Base-by-base conservation (phyloP, 768 basidiomycete genomes). In the Macrolepiota albuminosa region DNA sequence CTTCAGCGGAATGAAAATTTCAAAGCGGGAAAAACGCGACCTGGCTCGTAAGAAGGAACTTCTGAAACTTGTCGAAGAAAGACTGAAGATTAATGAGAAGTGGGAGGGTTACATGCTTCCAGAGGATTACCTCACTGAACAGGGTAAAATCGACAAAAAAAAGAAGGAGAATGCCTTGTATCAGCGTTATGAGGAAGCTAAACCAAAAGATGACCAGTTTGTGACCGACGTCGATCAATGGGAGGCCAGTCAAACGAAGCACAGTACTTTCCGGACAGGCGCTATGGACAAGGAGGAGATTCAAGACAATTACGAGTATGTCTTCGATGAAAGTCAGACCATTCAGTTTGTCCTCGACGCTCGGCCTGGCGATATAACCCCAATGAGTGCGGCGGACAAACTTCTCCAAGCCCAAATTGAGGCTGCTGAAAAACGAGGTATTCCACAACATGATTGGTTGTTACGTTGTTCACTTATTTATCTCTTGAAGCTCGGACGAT, bases 91-190 rank as follows among this genome's bases (percentile, higher is more conserved):
- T 58, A 91, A 93, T 72, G 97, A 99, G 76, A 93, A 91, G 63
- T 93, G 82, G 75, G 97, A 99, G 62, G 96, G 96, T 8, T 99
- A 99, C 70, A 87, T 89, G 75, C 83, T 98, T 46, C 97, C 97
- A 0, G 97, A 98, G 65, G 97, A 98, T 72, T 99, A 99, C 71
- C 83, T 98, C 66, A 99, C 97, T 0, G 96, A 96, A 68, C 95
- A 98, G 71, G 97, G 97, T 33, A 97, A 95, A 75, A 94, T 99
- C 61, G 95, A 98, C 81, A 89, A 86, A 75, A 95, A 97, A 80
- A 93, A 92, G 75, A 95, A 97, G 70, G 85, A 94, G 70, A 89
- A 89, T 64, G 95, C 90, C 0, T 73, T 99, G 54, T 98, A 97
- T 72, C 83, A 90, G 66, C 93, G 97, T 42, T 98, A 99, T 68